Evolutionary conservation across 176 grass and related monocot species (phyloP).

Genomic region (Musa troglodytarum): DNA sequence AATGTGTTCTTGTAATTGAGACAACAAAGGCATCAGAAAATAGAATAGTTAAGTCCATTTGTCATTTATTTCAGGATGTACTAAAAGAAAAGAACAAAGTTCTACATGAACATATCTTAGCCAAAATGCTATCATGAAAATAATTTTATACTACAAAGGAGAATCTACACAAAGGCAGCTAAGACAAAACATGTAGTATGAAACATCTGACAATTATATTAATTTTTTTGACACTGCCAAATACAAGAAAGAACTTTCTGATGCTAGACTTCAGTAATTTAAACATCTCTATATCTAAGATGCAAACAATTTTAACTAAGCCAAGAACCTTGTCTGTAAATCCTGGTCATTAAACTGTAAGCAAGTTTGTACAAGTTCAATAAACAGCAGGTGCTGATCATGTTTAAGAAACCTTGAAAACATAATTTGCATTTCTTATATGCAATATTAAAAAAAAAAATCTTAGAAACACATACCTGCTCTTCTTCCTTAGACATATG

Average conservation of each 20-base stretch:
- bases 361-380: not conserved
- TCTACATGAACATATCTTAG: not conserved
- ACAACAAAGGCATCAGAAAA: not conserved
- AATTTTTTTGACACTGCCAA: not conserved
- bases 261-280: not conserved
- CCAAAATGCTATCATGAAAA: not conserved
- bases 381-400: not conserved
- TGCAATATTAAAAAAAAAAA: not conserved
- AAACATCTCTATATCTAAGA: no score
- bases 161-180: no score
- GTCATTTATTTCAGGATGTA: no score
- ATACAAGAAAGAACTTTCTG: not conserved
- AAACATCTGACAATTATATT: no score
- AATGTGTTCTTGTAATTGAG: not conserved
- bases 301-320: no score
- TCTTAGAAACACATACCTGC: slow-evolving; percentile 36
- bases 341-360: not conserved
- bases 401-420: not conserved
- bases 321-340: not conserved
- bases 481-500: slow-evolving; percentile 98
- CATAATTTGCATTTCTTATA: not conserved
- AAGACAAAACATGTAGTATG: no score
- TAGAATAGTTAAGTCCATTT: no score
- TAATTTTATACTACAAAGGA: no score
- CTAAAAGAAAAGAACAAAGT: no score